phyloP scores from a whole-genome alignment of 176 grass and related monocot species.

The Triticum aestivum region DNA sequence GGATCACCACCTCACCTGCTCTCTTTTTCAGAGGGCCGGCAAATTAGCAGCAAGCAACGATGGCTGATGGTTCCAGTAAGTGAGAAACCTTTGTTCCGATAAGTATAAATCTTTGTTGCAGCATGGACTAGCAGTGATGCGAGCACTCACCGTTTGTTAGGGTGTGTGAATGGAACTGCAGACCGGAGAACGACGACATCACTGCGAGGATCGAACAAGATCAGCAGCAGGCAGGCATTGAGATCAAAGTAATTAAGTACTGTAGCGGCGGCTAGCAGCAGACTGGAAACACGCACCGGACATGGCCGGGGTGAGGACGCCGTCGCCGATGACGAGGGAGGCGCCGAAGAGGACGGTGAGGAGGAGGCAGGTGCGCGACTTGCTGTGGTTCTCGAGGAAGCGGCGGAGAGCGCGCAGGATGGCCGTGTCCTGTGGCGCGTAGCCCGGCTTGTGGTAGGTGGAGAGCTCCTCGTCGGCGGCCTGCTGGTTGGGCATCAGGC shows the following conservation, averaged over 20 bases:
- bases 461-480: slow-evolving; percentile 67
- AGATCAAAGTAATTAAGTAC: too few species aligned
- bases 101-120: neutral
- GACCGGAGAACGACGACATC: slow-evolving; percentile 51
- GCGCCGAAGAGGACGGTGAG: slow-evolving; percentile 55
- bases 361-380: slow-evolving; percentile 51
- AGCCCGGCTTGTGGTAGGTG: slow-evolving; percentile 47
- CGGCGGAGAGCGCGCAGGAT: slow-evolving; percentile 37
- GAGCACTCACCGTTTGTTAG: slow-evolving; percentile 17
- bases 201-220: neutral
- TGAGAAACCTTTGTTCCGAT: neutral
- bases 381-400: slow-evolving; percentile 58
- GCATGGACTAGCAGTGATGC: too few species aligned
- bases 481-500: slow-evolving; percentile 73
- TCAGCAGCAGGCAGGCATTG: neutral
- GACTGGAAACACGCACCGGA: slow-evolving; percentile 17
- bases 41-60: neutral
- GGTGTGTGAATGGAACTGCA: slow-evolving; percentile 23
- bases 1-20: slow-evolving; percentile 45
- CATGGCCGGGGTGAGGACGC: slow-evolving; percentile 61
- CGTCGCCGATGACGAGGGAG: slow-evolving; percentile 65
- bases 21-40: neutral
- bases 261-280: neutral
- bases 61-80: neutral
- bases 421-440: slow-evolving; percentile 34